Base-by-base conservation (phyloP, 495 filamentous ascomycete genomes). In the Delitschia confertaspora region DNA sequence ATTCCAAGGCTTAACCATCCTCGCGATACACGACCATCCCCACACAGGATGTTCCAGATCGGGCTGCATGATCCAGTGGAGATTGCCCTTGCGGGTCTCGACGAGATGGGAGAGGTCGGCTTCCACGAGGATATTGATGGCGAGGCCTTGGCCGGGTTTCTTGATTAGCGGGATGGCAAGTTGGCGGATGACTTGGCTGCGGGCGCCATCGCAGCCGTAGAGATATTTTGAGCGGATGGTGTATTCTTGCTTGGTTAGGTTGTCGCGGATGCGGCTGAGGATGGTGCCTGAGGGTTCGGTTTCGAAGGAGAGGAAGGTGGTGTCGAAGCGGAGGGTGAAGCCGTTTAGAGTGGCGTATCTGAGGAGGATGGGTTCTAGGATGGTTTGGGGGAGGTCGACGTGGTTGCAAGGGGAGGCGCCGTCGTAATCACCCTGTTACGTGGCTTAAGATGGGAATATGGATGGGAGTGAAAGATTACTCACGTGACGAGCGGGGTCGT, bases 131-230 rank as follows among this genome's bases (percentile, higher is more conserved):
- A 53, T 18, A 26, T 53, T 53, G 3, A 23, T 49, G 6, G 49
- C 49, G 6, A 34, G 13, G 6, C 49, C 49, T 6, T 33, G 29
- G 22, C 49, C 44, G 6, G 49, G 49, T 7, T 40, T 4, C 13
- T 27, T 29, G 0, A 26, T 42, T 16, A 53, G 23, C 1, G 49
- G 49, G 8, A 53, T 17, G 10, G 26, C 24, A n/a, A 53, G 31
- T 17, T 41, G 14, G 16, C 17, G 30, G 26, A 40, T 33, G 4
- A 78, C 62, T 27, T 65, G 60, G 46, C 70, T 74, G 10, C 69
- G 55, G 0, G 70, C 74, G 3, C 74, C 75, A 40, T 78, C 75
- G 16, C 69, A 70, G 7, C 75, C 74, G 42, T 76, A 76, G 2
- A 78, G 57, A 42, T 72, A 82, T 22, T 65, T 68, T 4, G 69